phyloP scores from a whole-genome alignment of 2,329 filamentous ascomycete species.

The Myrmaecium sp. region DNA sequence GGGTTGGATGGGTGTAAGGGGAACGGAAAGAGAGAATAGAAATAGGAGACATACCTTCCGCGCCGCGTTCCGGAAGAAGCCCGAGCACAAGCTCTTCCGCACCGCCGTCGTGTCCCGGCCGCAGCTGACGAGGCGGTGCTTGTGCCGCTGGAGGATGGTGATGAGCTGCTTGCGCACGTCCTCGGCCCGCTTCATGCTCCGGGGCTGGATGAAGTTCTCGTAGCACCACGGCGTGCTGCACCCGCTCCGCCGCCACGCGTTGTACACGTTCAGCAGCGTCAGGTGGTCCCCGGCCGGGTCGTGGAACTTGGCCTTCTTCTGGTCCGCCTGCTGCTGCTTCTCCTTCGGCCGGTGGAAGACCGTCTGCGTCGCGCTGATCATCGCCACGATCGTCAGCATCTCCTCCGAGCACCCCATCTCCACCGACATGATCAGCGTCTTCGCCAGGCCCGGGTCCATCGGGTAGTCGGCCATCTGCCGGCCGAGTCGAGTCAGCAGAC shows the following conservation, averaged over 20 bases:
- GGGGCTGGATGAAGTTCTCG: slow-evolving; percentile 92
- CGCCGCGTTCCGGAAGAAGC: slow-evolving; percentile 90
- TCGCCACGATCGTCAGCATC: slow-evolving; percentile 82
- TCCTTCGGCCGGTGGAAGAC: slow-evolving; percentile 95
- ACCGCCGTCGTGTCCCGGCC: slow-evolving; percentile 77
- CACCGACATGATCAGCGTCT: slow-evolving; percentile 74
- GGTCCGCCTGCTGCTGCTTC: slow-evolving; percentile 88
- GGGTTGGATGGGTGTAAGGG: no score
- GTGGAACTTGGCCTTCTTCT: slow-evolving; percentile 96
- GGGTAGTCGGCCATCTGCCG: slow-evolving; percentile 98
- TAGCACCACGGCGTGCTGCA: slow-evolving; percentile 85
- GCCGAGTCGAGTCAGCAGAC: slow-evolving; percentile 74
- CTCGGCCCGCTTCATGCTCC: slow-evolving; percentile 73
- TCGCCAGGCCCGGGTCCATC: slow-evolving; percentile 86
- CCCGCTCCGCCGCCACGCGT: slow-evolving; percentile 78
- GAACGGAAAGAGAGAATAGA: no score
- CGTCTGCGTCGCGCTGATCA: slow-evolving; percentile 65
- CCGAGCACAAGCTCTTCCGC: slow-evolving; percentile 72
- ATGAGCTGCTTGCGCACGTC: slow-evolving; percentile 86
- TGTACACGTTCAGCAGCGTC: slow-evolving; percentile 91
- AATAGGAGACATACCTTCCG: no score
- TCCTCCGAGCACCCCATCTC: slow-evolving; percentile 86
- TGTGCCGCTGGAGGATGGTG: slow-evolving; percentile 86
- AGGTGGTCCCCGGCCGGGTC: slow-evolving; percentile 89
- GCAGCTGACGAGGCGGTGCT: slow-evolving; percentile 66